A percentile compares a stretch with the other conserved stretches of the same genome.
Conservation (phyloP, 192 early-diverging fungal genomes). For the Linnemannia zychae region DNA sequence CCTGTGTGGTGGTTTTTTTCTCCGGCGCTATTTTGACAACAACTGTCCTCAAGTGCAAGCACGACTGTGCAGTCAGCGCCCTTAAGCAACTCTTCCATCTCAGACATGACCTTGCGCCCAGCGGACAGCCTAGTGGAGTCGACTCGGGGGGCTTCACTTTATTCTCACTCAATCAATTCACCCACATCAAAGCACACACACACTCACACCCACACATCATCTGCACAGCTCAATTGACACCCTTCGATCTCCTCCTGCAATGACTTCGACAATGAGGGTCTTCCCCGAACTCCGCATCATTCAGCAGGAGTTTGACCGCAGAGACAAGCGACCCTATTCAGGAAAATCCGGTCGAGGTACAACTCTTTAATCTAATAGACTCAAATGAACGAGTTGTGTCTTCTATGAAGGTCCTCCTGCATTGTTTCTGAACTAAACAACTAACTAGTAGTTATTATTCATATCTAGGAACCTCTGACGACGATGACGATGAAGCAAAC, state of each 20-base stretch:
- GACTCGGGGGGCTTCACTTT: not conserved
- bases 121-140: not conserved
- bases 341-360: not conserved
- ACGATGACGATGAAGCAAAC: conserved; percentile 32
- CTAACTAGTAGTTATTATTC: not conserved
- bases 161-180: conserved; percentile 2
- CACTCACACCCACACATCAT: not conserved
- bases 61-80: not conserved
- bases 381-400: not conserved
- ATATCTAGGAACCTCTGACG: conserved; percentile 11
- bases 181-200: not conserved
- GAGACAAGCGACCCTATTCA: conserved; percentile 29
- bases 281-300: conserved; percentile 46
- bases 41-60: not conserved
- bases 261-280: conserved; percentile 42
- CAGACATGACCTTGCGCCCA: not conserved
- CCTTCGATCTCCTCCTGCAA: conserved; percentile 8
- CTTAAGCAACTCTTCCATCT: not conserved
- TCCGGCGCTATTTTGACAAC: not conserved
- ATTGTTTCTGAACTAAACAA: not conserved
- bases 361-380: not conserved
- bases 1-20: not conserved
- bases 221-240: not conserved
- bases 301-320: conserved; percentile 41
- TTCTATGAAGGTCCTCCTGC: too few relatives aligned